Percentiles rank a stretch among this genome's conserved stretches.
phyloP scores from a whole-genome alignment of 2,329 filamentous ascomycete genomes.

The Sarocladium brachiariae region DNA sequence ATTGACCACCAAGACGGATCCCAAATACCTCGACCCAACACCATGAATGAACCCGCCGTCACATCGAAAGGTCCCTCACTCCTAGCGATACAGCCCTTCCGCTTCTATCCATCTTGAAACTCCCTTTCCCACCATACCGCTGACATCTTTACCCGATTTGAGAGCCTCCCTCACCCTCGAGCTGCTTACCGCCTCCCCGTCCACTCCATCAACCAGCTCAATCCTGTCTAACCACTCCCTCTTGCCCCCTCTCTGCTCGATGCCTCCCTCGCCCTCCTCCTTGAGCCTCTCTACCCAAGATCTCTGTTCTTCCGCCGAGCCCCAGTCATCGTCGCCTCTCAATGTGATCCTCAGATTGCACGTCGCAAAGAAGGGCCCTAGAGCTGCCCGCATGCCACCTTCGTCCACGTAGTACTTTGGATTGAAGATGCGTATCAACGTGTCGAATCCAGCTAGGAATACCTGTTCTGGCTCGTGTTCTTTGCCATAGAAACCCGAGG shows the following conservation, averaged over 20 bases:
- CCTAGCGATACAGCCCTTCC: constrained; percentile 47
- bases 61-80: too few species aligned
- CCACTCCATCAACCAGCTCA: constrained; percentile 45
- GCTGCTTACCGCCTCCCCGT: constrained; percentile 44
- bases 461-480: constrained; percentile 25
- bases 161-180: constrained; percentile 58
- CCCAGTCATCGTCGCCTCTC: constrained; percentile 56
- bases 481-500: constrained; percentile 32
- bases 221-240: constrained; percentile 47
- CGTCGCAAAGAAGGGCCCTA: constrained; percentile 57
- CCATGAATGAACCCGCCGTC: too few species aligned
- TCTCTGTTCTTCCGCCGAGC: constrained; percentile 33
- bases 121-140: constrained; percentile 45
- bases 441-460: constrained; percentile 71
- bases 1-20: too few species aligned
- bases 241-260: constrained; percentile 47
- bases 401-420: constrained; percentile 58
- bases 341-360: constrained; percentile 59
- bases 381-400: constrained; percentile 39
- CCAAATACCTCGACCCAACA: neutral
- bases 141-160: constrained; percentile 38
- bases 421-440: constrained; percentile 63
- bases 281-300: constrained; percentile 35
- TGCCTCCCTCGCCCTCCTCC: constrained; percentile 23
- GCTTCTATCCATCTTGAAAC: constrained; percentile 53